Evolutionary conservation across 2,329 filamentous ascomycete species (phyloP), one percentile per base, ranked within the genome.

Genomic region (Penicillium sp.): DNA sequence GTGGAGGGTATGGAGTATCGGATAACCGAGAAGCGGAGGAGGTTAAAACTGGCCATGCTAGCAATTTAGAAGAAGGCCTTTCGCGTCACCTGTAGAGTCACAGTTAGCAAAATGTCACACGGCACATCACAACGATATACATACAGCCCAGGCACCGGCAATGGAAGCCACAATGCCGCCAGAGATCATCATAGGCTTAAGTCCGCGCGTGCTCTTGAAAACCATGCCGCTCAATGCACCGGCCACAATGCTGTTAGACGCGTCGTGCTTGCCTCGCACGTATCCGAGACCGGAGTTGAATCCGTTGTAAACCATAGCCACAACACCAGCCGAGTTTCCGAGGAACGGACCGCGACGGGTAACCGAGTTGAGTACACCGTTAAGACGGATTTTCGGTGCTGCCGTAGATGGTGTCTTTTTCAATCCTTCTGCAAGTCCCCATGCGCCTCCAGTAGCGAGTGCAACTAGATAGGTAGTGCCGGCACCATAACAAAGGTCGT

Each of bases 401-500:
- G 86, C 86, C n/a, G 88, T 89, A 0, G 79, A 71, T 0, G 86
- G 84, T 60, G 83, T 82, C 76, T 89, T 88, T 71, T 88, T 86
- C 68, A 97, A 79, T 12, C 94, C 94, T 78, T 99, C 94, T 64
- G 90, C 88, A 66, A 99, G 77, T 61, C 94, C 94, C 93, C 93
- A 97, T 57, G 86, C 88, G 66, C 94, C 94, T 75, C 94, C 94
- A 65, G 96, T 74, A 41, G 89, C 84, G 69, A 99, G 81, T 7
- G 90, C 94, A n/a, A 90, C 81, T 60, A 99, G 82, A 74, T 99
- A 99, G 72, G 92, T 96, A 61, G 93, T 88, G 68, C 94, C 94
- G 23, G 94, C 96, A 71, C 96, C 94, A 76, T 99, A 99, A 79
- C 94, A 97, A 59, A 99, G 86, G 76, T 99, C 94, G 74, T 99